These are phyloP conservation scores for Chrysanthemum seticuspe DNA, from an alignment of 129 eudicot genomes.

Conservation along the genomic window DNA sequence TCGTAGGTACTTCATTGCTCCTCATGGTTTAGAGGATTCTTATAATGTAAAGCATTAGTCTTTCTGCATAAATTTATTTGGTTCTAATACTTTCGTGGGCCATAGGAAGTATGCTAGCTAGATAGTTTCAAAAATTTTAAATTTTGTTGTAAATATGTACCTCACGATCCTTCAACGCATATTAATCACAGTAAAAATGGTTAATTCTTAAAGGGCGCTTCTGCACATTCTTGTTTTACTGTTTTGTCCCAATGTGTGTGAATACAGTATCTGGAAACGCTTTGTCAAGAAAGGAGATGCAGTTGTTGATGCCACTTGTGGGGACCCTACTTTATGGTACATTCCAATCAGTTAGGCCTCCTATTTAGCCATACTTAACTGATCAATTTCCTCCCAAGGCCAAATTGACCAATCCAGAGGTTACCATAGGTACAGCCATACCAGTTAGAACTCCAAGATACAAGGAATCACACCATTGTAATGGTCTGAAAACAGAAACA, in stretches of 20 bases:
- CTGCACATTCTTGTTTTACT: not conserved
- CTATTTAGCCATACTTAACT: too few relatives aligned
- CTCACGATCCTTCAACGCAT: not conserved
- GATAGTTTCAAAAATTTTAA: not conserved
- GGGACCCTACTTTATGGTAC: too few relatives aligned
- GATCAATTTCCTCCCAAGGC: too few relatives aligned
- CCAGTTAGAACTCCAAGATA: too few relatives aligned
- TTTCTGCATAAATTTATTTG: not conserved
- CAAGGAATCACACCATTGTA: too few relatives aligned
- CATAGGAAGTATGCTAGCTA: not conserved
- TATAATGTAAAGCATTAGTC: not conserved
- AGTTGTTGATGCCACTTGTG: constrained; percentile 95
- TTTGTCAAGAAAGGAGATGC: constrained; percentile 74
- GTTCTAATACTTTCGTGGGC: not conserved
- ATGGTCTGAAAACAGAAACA: too few relatives aligned
- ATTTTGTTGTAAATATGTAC: not conserved
- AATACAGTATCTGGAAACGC: constrained; percentile 65
- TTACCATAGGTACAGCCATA: too few relatives aligned
- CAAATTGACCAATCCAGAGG: too few relatives aligned
- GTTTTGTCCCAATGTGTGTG: not conserved
- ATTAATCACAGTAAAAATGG: too few relatives aligned
- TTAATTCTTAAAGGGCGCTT: too few relatives aligned
- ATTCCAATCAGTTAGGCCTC: too few relatives aligned
- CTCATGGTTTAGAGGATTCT: not conserved
- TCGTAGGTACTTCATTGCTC: constrained; percentile 57